These are phyloP conservation scores for Cladosporium halotolerans DNA, from an alignment of 2,329 filamentous ascomycete genomes.

Conservation along the genomic window DNA sequence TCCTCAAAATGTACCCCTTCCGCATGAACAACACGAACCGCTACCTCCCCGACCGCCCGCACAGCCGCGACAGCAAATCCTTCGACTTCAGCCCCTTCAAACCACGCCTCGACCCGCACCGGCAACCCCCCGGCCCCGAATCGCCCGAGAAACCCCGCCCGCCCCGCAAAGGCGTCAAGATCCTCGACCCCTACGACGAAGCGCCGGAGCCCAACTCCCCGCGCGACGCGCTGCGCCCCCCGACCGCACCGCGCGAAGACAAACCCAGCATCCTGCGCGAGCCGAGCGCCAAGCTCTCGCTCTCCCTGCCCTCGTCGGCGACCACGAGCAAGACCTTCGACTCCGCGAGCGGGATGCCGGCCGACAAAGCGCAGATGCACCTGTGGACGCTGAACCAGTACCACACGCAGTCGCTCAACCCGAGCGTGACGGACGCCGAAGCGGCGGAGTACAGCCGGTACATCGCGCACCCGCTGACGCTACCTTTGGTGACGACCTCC, in stretches of 20 bases:
- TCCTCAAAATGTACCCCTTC: conserved; percentile 86
- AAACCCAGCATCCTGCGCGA: conserved; percentile 39
- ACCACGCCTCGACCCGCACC: conserved; percentile 49
- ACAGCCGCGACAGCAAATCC: conserved; percentile 52
- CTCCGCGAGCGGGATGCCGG: conserved; percentile 33
- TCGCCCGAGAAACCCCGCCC: conserved; percentile 53
- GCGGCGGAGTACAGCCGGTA: conserved; percentile 83
- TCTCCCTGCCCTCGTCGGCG: conserved; percentile 3
- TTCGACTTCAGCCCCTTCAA: conserved; percentile 87
- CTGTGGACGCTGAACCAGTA: conserved; percentile 87
- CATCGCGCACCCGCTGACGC: conserved; percentile 78
- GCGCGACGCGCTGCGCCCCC: conserved; percentile 1
- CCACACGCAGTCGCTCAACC: conserved; percentile 78
- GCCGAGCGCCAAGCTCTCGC: conserved; percentile 9
- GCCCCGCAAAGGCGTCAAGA: conserved; percentile 61
- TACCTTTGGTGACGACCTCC: conserved; percentile 68
- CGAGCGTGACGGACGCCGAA: conserved; percentile 69
- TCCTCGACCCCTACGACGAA: conserved; percentile 50
- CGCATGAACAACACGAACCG: conserved; percentile 86
- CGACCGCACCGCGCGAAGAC: conserved; percentile 15
- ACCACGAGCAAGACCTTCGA: conserved; percentile 11
- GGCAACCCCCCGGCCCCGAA: conserved; percentile 46
- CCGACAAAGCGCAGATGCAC: conserved; percentile 73
- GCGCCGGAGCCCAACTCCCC: background rate
- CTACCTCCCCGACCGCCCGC: conserved; percentile 68